Conservation (phyloP, 148 eudicot species). For the Linanthus parryae region DNA sequence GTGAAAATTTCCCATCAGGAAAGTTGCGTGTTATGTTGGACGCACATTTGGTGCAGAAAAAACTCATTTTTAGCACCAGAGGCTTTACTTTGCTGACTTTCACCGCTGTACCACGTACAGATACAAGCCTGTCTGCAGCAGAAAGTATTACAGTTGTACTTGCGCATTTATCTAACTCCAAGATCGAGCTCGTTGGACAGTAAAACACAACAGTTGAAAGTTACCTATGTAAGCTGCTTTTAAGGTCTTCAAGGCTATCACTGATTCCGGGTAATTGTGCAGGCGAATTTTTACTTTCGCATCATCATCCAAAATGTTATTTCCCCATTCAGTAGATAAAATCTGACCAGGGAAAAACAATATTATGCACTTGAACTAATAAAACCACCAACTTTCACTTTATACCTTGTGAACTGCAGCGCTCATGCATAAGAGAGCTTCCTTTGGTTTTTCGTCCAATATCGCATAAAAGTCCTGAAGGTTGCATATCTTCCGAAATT, state of each 20-base stretch:
- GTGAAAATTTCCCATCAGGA: slow-evolving; percentile 96
- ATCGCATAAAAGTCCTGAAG: slow-evolving; percentile 37
- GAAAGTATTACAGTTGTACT: no score
- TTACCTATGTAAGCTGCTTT: slow-evolving; percentile 99
- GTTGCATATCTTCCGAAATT: slow-evolving; percentile 54
- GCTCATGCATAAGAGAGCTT: slow-evolving; percentile 83
- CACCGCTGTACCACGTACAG: slow-evolving; percentile 80
- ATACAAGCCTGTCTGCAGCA: slow-evolving; percentile 81
- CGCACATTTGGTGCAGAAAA: slow-evolving; percentile 76
- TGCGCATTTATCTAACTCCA: no score
- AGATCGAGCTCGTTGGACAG: no score
- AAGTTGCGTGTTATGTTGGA: slow-evolving; percentile 60
- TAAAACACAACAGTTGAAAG: neutral
- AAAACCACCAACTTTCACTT: no score
- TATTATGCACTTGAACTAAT: no score
- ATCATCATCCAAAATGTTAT: slow-evolving; percentile 28
- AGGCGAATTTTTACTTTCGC: slow-evolving; percentile 69
- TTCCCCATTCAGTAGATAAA: slow-evolving; percentile 30
- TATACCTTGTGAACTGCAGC: slow-evolving; percentile 90
- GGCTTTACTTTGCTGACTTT: slow-evolving; percentile 96
- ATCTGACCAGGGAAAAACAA: slow-evolving; percentile 26
- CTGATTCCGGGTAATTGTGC: slow-evolving; percentile 67
- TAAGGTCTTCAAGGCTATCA: slow-evolving; percentile 86
- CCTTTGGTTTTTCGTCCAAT: slow-evolving; percentile 69
- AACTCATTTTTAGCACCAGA: slow-evolving; percentile 73